Evolutionary conservation across 768 basidiomycete genomes (phyloP).

Genomic region (Lentinula edodes): DNA sequence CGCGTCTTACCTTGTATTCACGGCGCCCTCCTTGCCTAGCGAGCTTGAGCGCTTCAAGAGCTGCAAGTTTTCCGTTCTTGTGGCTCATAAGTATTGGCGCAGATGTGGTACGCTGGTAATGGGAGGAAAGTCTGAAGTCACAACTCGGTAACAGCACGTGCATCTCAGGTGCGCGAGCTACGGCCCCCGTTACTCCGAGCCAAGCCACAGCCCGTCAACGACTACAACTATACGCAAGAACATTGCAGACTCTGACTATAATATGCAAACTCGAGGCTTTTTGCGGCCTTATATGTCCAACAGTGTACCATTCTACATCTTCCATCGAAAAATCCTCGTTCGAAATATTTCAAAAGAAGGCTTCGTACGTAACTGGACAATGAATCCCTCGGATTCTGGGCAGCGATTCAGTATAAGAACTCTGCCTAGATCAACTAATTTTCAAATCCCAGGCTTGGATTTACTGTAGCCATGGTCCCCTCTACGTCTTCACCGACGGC

Average conservation of each 20-base stretch:
- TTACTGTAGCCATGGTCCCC: background rate
- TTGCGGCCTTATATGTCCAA: background rate
- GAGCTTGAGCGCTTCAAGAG: conserved; percentile 55
- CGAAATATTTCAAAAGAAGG: background rate
- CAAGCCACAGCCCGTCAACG: too few species aligned
- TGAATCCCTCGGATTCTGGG: background rate
- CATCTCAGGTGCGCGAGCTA: too few species aligned
- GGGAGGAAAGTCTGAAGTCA: too few species aligned
- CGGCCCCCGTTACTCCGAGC: too few species aligned
- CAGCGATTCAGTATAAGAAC: background rate
- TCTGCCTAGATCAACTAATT: background rate
- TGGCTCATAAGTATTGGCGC: background rate
- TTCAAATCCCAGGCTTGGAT: background rate
- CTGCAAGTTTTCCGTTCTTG: conserved; percentile 34
- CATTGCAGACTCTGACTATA: too few species aligned
- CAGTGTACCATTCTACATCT: background rate
- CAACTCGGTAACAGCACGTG: background rate
- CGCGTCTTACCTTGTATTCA: conserved; percentile 46
- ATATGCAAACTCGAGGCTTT: background rate
- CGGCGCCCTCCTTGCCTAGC: conserved; percentile 55
- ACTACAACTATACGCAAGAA: background rate
- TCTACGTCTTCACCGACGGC: background rate
- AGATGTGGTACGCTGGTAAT: background rate
- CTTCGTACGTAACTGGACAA: background rate
- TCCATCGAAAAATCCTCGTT: background rate